Evolutionary conservation across 257 asterid genomes (phyloP).

Genomic region (Lycium ferocissimum): DNA sequence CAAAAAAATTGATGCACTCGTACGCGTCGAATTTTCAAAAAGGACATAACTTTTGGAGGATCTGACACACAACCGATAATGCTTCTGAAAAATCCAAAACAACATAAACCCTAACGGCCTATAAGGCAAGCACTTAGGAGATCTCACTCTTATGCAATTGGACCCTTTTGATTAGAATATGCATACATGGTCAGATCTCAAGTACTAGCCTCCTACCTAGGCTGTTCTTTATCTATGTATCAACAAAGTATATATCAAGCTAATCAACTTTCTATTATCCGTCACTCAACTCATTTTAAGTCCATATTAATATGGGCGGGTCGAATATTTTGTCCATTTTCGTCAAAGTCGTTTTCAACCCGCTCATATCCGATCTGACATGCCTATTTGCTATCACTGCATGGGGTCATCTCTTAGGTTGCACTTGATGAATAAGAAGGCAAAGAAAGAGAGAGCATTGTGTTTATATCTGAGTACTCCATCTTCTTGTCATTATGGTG

Average conservation of each 20-base stretch:
- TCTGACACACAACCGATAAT: neutral
- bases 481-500: conserved; percentile 29
- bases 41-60: neutral
- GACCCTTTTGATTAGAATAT: conserved; percentile 32
- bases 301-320: neutral
- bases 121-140: conserved; percentile 61
- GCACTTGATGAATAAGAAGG: conserved; percentile 23
- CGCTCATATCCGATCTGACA: neutral
- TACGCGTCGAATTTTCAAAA: neutral
- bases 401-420: neutral
- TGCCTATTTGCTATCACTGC: neutral
- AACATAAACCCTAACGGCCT: neutral
- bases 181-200: conserved; percentile 57
- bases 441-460: conserved; percentile 77
- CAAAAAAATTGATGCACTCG: neutral
- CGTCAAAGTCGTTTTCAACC: neutral
- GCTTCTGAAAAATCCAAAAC: neutral
- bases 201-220: conserved; percentile 58
- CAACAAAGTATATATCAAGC: too few species aligned
- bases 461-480: conserved; percentile 53
- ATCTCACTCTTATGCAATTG: conserved; percentile 64
- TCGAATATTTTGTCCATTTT: neutral
- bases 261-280: too few species aligned
- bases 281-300: too few species aligned
- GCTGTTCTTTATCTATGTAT: neutral